phyloP scores from a whole-genome alignment of 1,139 yeast species.

The Yueomyces sp. region DNA sequence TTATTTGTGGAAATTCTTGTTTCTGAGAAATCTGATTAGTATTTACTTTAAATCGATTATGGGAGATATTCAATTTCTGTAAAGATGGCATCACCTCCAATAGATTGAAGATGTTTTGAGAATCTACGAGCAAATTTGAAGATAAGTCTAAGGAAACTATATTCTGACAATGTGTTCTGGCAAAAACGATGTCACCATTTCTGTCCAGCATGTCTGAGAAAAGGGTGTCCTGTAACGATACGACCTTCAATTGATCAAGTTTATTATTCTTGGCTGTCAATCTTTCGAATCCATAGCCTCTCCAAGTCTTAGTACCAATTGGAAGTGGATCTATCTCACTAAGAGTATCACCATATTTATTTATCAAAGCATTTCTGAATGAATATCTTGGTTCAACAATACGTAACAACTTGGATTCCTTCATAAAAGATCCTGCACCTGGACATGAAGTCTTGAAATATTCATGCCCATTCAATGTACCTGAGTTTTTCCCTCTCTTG shows the following conservation, averaged over 20 bases:
- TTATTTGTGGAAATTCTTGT: conserved; percentile 7
- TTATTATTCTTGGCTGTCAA: conserved; percentile 36
- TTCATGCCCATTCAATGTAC: conserved; percentile 31
- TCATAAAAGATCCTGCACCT: conserved; percentile 57
- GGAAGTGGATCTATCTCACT: conserved; percentile 22
- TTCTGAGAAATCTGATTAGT: too few species aligned
- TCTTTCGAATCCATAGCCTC: conserved; percentile 54
- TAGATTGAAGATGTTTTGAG: conserved; percentile 31
- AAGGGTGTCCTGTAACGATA: conserved; percentile 22
- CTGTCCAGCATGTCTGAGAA: not conserved
- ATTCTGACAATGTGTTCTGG: conserved; percentile 6
- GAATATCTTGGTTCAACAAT: conserved; percentile 20
- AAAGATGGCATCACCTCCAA: conserved; percentile 29
- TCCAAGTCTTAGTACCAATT: conserved; percentile 45
- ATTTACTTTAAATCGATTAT: conserved; percentile 34
- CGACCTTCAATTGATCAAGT: conserved; percentile 31
- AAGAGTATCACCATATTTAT: conserved; percentile 31
- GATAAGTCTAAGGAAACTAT: conserved; percentile 45
- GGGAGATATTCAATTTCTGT: conserved; percentile 41
- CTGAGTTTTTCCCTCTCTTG: conserved; percentile 43
- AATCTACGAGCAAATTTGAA: conserved; percentile 38
- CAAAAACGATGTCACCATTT: conserved; percentile 1
- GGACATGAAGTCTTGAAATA: conserved; percentile 30
- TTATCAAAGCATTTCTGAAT: conserved; percentile 38
- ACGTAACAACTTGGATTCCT: conserved; percentile 26